Base-by-base conservation (phyloP, 1,284 basidiomycete genomes). In the Bondarzewia mesenterica region DNA sequence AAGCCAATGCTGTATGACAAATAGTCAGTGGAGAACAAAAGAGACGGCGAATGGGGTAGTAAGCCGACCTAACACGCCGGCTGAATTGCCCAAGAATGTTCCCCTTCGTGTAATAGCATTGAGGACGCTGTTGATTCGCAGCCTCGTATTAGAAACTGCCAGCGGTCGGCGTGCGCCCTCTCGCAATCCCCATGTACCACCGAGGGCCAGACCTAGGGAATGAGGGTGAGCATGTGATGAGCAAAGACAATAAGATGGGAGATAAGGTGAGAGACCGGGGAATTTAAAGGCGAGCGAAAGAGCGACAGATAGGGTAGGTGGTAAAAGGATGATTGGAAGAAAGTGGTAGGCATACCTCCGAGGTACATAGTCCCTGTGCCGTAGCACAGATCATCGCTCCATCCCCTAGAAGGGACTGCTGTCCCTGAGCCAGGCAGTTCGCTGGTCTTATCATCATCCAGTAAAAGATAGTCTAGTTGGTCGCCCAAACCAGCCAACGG, bases 291-390 rank as follows among this genome's bases (percentile, higher is more conserved):
- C 67, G 57, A 60, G 60, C 56, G 58, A 52, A 57, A 58, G 60
- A 58, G 57, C 60, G 52, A 54, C 55, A 53, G 50, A 58, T 51
- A 50, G 44, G 51, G 45, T 44, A 58, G 51, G 53, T 49, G 53
- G 54, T 47, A 54, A 50, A 42, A 57, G 56, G 58, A n/a, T n/a
- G 57, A 57, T 48, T 40, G 42, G 25, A 42, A 52, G 46, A 48
- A 48, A 77, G 75, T 73, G 75, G 70, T 75, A 73, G 70, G 83
- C 92, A 64, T 66, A 94, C 95, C 96, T 63, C 89, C 80, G 49
- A 99, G 84, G 81, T 99, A 99, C 71, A 94, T 97, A 56, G 94
- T 96, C 50, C 96, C 96, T 60, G 95, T 98, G 58, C 96, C 96
- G 71, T 99, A 98, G 80, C 93, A 97, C 52, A 99, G 75, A 71